These are phyloP conservation scores for Coccomyxa subellipsoidea DNA, from an alignment of 163 green algal genomes.

Conservation along the genomic window DNA sequence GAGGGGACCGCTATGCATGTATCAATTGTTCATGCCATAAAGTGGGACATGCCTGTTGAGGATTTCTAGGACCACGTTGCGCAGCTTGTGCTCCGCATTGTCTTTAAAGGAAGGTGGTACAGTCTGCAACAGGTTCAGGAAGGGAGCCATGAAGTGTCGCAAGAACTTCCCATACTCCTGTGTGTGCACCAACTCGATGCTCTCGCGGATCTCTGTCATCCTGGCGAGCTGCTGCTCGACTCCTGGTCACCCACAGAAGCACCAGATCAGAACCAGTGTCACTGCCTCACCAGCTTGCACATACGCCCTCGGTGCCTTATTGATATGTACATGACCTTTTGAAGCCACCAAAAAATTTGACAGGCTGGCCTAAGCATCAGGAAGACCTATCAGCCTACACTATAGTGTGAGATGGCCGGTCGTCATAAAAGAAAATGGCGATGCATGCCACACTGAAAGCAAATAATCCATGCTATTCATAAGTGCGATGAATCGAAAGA, in stretches of 20 bases:
- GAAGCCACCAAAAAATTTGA: no score
- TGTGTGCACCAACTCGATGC: constrained; percentile 72
- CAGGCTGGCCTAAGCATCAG: no score
- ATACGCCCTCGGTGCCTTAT: no score
- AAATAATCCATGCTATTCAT: no score
- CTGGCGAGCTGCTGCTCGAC: constrained; percentile 37
- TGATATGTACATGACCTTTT: no score
- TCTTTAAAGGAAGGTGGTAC: constrained; percentile 42
- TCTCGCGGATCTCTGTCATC: constrained; percentile 58
- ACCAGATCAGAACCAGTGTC: neutral
- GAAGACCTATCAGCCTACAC: neutral
- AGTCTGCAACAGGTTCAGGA: constrained; percentile 63
- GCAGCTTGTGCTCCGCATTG: constrained; percentile 23
- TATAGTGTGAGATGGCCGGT: neutral
- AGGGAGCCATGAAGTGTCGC: constrained; percentile 45
- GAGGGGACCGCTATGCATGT: no score
- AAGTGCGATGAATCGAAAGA: no score
- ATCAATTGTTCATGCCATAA: no score
- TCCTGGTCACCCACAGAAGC: neutral
- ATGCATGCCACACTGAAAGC: no score
- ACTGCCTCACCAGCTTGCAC: neutral
- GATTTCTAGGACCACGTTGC: constrained; percentile 19
- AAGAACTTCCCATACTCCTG: constrained; percentile 68
- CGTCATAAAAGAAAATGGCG: neutral
- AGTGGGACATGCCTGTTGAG: constrained; percentile 10